Evolutionary conservation across 2,329 filamentous ascomycete genomes (phyloP).

Genomic region (Zymoseptoria tritici): DNA sequence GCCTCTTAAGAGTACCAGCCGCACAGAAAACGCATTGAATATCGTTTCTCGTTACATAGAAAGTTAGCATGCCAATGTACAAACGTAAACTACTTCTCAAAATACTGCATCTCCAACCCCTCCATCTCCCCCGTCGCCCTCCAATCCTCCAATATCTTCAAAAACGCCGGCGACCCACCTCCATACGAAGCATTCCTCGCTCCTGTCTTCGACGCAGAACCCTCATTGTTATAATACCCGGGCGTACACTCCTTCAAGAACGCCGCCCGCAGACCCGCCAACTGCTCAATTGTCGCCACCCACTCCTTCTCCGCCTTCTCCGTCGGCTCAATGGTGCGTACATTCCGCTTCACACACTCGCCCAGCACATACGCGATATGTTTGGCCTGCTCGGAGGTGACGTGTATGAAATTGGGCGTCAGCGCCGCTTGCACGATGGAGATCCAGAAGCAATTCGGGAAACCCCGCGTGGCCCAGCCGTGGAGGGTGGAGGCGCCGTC

Average conservation of each 20-base stretch:
- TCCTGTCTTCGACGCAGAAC: conserved; percentile 11
- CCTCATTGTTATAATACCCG: conserved; percentile 46
- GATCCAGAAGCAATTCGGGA: conserved; percentile 50
- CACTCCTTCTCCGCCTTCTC: conserved; percentile 42
- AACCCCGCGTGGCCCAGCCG: conserved; percentile 42
- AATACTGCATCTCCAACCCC: conserved; percentile 13
- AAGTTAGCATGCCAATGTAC: too few species aligned
- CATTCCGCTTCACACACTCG: conserved; percentile 25
- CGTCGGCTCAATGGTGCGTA: conserved; percentile 38
- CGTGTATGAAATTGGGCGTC: conserved; percentile 34
- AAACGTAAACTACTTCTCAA: background rate
- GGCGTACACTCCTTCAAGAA: conserved; percentile 46
- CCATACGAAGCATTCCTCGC: conserved; percentile 15
- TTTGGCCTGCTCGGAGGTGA: conserved; percentile 31
- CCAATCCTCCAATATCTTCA: conserved; percentile 18
- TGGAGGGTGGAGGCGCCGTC: conserved; percentile 46
- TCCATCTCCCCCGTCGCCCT: conserved; percentile 13
- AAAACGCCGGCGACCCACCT: conserved; percentile 14
- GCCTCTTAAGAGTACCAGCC: too few species aligned
- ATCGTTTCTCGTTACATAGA: too few species aligned
- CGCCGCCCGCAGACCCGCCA: conserved; percentile 34
- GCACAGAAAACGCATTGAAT: too few species aligned
- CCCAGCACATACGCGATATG: conserved; percentile 43
- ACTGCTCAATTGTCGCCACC: conserved; percentile 35
- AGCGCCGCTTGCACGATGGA: conserved; percentile 37